These are phyloP conservation scores for Calamus simplicifolius DNA, from an alignment of 176 grass and related monocot species.

Conservation along the genomic window DNA sequence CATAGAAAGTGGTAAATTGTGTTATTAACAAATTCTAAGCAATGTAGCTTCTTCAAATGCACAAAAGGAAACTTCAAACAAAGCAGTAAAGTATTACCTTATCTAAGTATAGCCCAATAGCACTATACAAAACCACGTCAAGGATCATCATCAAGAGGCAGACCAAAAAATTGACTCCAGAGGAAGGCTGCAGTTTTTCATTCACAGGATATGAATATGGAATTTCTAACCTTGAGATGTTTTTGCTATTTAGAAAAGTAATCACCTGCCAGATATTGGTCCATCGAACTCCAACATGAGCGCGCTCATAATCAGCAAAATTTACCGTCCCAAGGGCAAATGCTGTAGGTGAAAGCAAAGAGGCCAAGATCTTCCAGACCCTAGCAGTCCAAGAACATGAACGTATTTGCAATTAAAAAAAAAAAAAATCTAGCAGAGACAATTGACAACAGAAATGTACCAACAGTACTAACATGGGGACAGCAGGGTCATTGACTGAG, in stretches of 20 bases:
- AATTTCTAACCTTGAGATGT: not conserved
- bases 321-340: conserved; percentile 49
- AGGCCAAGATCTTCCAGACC: conserved; percentile 39
- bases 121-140: conserved; percentile 31
- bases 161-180: conserved; percentile 40
- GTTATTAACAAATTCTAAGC: too few relatives aligned
- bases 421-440: not conserved
- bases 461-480: conserved; percentile 32
- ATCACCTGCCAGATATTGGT: conserved; percentile 47
- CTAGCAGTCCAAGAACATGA: conserved; percentile 13
- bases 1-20: not conserved
- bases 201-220: conserved; percentile 5
- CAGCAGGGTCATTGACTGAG: conserved; percentile 36
- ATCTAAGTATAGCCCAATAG: conserved; percentile 34
- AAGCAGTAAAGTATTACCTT: conserved; percentile 31
- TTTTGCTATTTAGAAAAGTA: not conserved
- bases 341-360: conserved; percentile 42
- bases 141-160: conserved; percentile 38
- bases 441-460: not conserved
- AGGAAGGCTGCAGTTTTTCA: conserved; percentile 27
- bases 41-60: too few relatives aligned
- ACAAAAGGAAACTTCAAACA: not conserved
- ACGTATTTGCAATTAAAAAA: not conserved
- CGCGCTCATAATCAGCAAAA: conserved; percentile 49
- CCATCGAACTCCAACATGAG: conserved; percentile 49